These are phyloP conservation scores for Zygnema circumcarinatum DNA, from an alignment of 139 green algal genomes.

Conservation along the genomic window DNA sequence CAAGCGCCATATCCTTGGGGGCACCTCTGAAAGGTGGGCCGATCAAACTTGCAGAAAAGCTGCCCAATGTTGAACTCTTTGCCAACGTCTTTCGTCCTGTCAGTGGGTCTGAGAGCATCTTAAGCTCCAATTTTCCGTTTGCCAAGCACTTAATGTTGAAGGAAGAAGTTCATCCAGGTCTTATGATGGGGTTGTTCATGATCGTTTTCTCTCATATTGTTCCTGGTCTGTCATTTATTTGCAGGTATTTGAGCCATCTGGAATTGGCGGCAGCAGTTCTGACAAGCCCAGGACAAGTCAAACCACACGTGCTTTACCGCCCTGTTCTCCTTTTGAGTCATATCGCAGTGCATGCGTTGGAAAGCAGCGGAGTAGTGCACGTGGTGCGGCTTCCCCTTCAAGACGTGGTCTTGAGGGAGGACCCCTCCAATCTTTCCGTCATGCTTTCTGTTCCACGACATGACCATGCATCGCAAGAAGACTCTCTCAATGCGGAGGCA, in stretches of 20 bases:
- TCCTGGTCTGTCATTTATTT: background rate
- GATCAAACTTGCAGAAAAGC: too few species aligned
- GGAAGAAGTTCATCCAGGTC: too few species aligned
- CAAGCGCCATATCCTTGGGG: slow-evolving; percentile 11
- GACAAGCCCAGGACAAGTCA: background rate
- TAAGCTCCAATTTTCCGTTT: too few species aligned
- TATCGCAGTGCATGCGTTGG: slow-evolving; percentile 15
- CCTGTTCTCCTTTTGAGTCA: slow-evolving; percentile 22
- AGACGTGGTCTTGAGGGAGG: slow-evolving; percentile 26
- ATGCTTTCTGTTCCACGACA: background rate
- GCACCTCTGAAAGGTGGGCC: slow-evolving; percentile 12
- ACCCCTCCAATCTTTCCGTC: background rate
- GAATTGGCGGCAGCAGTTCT: slow-evolving; percentile 22
- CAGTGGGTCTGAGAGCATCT: too few species aligned
- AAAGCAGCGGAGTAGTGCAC: background rate
- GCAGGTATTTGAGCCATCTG: slow-evolving; percentile 41
- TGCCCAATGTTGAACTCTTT: too few species aligned
- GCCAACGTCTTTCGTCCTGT: too few species aligned
- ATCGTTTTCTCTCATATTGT: too few species aligned
- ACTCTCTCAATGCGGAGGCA: background rate
- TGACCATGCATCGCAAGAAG: background rate
- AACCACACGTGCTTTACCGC: background rate
- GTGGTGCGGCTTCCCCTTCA: slow-evolving; percentile 19
- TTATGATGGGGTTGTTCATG: too few species aligned
- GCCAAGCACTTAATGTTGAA: too few species aligned